A percentile compares a stretch with the other conserved stretches of the same genome.
phyloP scores from a whole-genome alignment of 176 grass and related monocot species.

The Saccharum officinarum region DNA sequence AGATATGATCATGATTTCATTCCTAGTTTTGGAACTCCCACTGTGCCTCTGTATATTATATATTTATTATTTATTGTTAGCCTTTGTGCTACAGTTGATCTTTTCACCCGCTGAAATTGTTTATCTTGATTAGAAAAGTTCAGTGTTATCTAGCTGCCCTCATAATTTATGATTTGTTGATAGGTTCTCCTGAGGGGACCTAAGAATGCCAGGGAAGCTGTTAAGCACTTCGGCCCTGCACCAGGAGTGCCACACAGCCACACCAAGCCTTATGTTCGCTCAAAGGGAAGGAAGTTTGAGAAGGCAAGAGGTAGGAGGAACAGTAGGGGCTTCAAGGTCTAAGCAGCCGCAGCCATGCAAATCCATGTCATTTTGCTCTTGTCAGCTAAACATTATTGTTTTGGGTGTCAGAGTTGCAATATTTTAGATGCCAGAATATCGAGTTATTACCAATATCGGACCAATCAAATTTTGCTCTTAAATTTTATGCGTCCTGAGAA shows the following conservation, averaged over 20 bases:
- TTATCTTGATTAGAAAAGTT: neutral
- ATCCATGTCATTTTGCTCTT: neutral
- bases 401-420: neutral
- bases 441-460: neutral
- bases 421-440: slow-evolving; percentile 26
- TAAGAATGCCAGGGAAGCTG: slow-evolving; percentile 82
- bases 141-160: neutral
- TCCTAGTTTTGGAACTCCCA: neutral
- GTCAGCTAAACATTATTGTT: neutral
- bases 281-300: slow-evolving; percentile 88
- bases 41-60: neutral
- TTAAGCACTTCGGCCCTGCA: slow-evolving; percentile 69
- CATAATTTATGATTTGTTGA: neutral
- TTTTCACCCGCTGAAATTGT: neutral
- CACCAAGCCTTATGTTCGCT: slow-evolving; percentile 80
- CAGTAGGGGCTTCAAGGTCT: slow-evolving; percentile 78
- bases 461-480: slow-evolving; percentile 6
- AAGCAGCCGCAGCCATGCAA: neutral
- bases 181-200: slow-evolving; percentile 73
- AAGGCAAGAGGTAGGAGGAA: slow-evolving; percentile 74
- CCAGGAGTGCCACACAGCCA: slow-evolving; percentile 79
- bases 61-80: too few species aligned
- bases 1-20: neutral
- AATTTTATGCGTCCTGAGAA: neutral
- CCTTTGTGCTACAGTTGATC: neutral